Evolutionary conservation across 2,329 filamentous ascomycete species (phyloP).

Genomic region (Penicillium palitans): DNA sequence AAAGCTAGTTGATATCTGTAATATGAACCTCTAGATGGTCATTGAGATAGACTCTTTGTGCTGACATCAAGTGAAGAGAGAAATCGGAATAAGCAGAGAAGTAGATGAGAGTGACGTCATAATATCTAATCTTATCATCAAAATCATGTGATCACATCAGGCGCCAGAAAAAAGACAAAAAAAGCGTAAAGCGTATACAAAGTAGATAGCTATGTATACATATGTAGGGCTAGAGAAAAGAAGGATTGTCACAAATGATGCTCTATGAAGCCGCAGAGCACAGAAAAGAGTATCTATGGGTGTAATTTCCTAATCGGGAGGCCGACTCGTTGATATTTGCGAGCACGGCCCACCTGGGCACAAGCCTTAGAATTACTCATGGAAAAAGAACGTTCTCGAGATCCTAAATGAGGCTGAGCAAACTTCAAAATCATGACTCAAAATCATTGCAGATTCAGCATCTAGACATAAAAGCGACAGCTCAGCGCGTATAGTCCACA

Average conservation of each 20-base stretch:
- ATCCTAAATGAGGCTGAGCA: background rate
- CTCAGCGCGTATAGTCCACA: background rate
- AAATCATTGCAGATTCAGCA: background rate
- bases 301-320: constrained; percentile 7
- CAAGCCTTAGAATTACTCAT: background rate
- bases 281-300: background rate
- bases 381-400: background rate
- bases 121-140: no score
- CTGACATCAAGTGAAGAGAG: no score
- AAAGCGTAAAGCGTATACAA: background rate
- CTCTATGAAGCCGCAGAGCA: background rate
- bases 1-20: no score
- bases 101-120: background rate
- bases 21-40: no score
- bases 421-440: background rate
- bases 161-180: no score
- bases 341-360: constrained; percentile 1
- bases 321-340: constrained; percentile 3
- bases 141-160: background rate
- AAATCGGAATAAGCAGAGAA: no score
- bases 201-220: background rate
- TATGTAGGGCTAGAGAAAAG: background rate
- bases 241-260: background rate
- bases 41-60: no score
- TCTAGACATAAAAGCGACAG: constrained; percentile 5